phyloP scores from a whole-genome alignment of 305 asterid genomes.

The Solanum chacoense region DNA sequence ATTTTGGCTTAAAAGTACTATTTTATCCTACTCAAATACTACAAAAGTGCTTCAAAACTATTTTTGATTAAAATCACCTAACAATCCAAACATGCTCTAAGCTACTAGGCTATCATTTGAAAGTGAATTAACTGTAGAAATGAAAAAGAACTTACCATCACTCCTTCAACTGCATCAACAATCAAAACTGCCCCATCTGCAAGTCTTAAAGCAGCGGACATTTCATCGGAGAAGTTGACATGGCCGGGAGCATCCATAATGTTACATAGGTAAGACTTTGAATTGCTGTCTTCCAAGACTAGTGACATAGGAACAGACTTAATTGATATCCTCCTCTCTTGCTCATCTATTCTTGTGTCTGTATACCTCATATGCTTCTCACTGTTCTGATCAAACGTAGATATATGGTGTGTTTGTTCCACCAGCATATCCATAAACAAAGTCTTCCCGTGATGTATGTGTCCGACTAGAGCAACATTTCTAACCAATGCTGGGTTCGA shows the following conservation, averaged over 20 bases:
- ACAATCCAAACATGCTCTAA: background rate
- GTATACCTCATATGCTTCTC: slow-evolving; percentile 98
- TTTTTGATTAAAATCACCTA: background rate
- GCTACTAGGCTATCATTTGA: background rate
- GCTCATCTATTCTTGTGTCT: slow-evolving; percentile 95
- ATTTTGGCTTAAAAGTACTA: background rate
- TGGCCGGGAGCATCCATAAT: slow-evolving; percentile 97
- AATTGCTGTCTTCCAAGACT: slow-evolving; percentile 85
- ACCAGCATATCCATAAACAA: slow-evolving; percentile 93
- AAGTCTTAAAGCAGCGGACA: slow-evolving; percentile 95
- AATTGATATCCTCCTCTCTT: slow-evolving; percentile 88
- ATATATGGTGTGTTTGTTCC: slow-evolving; percentile 93
- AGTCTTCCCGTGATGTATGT: slow-evolving; percentile 81
- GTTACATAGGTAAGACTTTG: slow-evolving; percentile 87
- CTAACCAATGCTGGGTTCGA: slow-evolving; percentile 78
- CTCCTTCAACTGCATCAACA: slow-evolving; percentile 98
- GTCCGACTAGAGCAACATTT: slow-evolving; percentile 91
- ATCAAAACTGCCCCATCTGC: slow-evolving; percentile 97
- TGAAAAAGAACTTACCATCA: slow-evolving; percentile 46
- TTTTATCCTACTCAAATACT: background rate
- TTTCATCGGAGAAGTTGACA: slow-evolving; percentile 95
- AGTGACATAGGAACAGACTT: slow-evolving; percentile 90
- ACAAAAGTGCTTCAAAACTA: background rate
- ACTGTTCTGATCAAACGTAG: slow-evolving; percentile 83
- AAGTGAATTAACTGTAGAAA: background rate